A percentile compares a stretch with the other conserved stretches of the same genome.
These are phyloP conservation scores for Picochlorum sp. DNA, from an alignment of 139 green algal genomes.

Conservation along the genomic window DNA sequence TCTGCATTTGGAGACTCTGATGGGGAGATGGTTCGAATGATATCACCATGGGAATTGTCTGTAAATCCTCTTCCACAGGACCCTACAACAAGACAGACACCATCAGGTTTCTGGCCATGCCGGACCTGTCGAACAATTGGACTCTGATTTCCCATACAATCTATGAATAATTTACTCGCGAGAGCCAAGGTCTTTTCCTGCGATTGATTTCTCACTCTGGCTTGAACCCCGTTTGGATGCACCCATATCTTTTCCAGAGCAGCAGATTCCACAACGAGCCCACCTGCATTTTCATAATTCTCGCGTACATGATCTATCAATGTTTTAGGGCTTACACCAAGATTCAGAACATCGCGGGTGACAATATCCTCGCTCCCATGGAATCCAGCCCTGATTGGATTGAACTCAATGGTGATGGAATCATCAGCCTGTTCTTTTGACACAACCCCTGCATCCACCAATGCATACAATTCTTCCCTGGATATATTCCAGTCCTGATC, in stretches of 20 bases:
- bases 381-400: slow-evolving; percentile 62
- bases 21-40: slow-evolving; percentile 63
- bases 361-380: slow-evolving; percentile 51
- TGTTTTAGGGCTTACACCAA: slow-evolving; percentile 70
- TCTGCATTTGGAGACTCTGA: slow-evolving; percentile 1
- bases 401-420: slow-evolving; percentile 76
- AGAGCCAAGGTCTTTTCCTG: slow-evolving; percentile 17
- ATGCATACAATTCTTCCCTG: slow-evolving; percentile 59
- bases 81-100: slow-evolving; percentile 93
- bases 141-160: slow-evolving; percentile 89
- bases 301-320: slow-evolving; percentile 29
- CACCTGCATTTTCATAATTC: slow-evolving; percentile 61
- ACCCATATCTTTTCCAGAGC: slow-evolving; percentile 39
- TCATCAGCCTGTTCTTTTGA: slow-evolving; percentile 58
- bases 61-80: slow-evolving; percentile 67
- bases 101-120: slow-evolving; percentile 76
- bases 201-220: slow-evolving; percentile 27
- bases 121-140: slow-evolving; percentile 85
- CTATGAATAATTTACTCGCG: slow-evolving; percentile 64
- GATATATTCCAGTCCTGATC: slow-evolving; percentile 85
- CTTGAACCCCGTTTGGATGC: slow-evolving; percentile 44
- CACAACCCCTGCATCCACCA: slow-evolving; percentile 67
- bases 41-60: slow-evolving; percentile 74
- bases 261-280: slow-evolving; percentile 60
- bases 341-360: slow-evolving; percentile 85